phyloP scores from a whole-genome alignment of 2,329 filamentous ascomycete genomes.

The Fusarium buharicum region DNA sequence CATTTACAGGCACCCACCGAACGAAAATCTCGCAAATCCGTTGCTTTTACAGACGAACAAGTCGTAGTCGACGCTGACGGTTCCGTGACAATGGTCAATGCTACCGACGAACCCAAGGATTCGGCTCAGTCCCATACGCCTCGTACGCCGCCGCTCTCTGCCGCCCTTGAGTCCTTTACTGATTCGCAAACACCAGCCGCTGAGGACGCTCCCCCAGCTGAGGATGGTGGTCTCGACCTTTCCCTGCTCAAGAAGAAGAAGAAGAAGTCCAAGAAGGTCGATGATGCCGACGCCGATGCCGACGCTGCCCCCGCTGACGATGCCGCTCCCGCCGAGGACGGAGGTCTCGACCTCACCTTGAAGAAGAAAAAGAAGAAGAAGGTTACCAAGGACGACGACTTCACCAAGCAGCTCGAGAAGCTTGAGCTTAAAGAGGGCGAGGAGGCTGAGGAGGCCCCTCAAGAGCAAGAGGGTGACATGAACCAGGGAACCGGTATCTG shows the following conservation, averaged over 20 bases:
- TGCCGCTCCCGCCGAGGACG: slow-evolving; percentile 59
- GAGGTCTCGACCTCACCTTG: slow-evolving; percentile 66
- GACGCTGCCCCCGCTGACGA: slow-evolving; percentile 54
- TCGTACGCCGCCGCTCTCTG: slow-evolving; percentile 70
- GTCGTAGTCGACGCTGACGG: slow-evolving; percentile 91
- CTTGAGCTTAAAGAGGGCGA: slow-evolving; percentile 75
- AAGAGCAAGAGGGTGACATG: slow-evolving; percentile 77
- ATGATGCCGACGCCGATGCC: slow-evolving; percentile 53
- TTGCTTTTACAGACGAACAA: slow-evolving; percentile 90
- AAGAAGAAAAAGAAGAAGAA: slow-evolving; percentile 84
- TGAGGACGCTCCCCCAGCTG: slow-evolving; percentile 58
- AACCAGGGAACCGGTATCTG: slow-evolving; percentile 91
- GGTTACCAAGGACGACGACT: slow-evolving; percentile 67
- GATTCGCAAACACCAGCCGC: slow-evolving; percentile 57
- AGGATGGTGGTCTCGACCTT: slow-evolving; percentile 65
- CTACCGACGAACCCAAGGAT: slow-evolving; percentile 78
- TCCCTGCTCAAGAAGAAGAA: slow-evolving; percentile 88
- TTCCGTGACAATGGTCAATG: slow-evolving; percentile 79
- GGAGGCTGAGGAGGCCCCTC: slow-evolving; percentile 59
- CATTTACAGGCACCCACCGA: slow-evolving; percentile 52
- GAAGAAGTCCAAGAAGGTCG: slow-evolving; percentile 58
- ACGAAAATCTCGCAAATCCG: slow-evolving; percentile 87
- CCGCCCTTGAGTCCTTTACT: slow-evolving; percentile 66
- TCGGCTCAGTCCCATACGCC: slow-evolving; percentile 83
- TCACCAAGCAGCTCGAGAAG: slow-evolving; percentile 70